Conservation (phyloP, 192 early-diverging fungal species). For the Chytriomyces confervae region DNA sequence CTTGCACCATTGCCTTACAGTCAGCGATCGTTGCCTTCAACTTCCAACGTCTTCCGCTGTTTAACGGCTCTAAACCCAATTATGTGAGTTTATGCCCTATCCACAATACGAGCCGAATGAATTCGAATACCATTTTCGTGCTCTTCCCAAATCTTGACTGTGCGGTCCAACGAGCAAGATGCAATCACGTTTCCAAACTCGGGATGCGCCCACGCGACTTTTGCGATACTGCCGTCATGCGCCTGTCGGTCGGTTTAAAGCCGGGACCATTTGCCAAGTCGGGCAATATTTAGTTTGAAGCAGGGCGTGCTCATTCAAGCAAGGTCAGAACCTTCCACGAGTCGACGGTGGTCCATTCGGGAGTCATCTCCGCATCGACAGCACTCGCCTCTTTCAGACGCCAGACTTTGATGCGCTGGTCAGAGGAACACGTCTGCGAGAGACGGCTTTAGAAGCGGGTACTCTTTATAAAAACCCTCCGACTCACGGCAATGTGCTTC, state of each 20-base stretch:
- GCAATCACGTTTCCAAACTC: slow-evolving; percentile 93
- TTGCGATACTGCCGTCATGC: slow-evolving; percentile 86
- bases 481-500: slow-evolving; percentile 70
- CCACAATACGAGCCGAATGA: not conserved
- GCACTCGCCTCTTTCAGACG: slow-evolving; percentile 52
- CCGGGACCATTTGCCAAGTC: not conserved
- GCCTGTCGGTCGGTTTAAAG: too few relatives aligned
- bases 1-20: slow-evolving; percentile 75
- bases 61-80: slow-evolving; percentile 8
- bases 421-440: slow-evolving; percentile 81
- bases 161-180: slow-evolving; percentile 89
- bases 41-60: slow-evolving; percentile 68
- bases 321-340: slow-evolving; percentile 68
- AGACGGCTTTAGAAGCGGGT: too few relatives aligned
- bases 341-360: slow-evolving; percentile 79
- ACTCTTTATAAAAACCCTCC: not conserved
- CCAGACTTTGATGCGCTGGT: slow-evolving; percentile 95
- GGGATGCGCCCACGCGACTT: slow-evolving; percentile 95
- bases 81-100: not conserved
- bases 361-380: slow-evolving; percentile 59
- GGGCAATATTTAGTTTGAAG: not conserved
- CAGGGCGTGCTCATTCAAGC: not conserved
- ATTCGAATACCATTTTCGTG: slow-evolving; percentile 61
- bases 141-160: slow-evolving; percentile 93
- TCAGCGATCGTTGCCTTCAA: slow-evolving; percentile 67